phyloP scores from a whole-genome alignment of 768 basidiomycete genomes.

The Galerina sulciceps region DNA sequence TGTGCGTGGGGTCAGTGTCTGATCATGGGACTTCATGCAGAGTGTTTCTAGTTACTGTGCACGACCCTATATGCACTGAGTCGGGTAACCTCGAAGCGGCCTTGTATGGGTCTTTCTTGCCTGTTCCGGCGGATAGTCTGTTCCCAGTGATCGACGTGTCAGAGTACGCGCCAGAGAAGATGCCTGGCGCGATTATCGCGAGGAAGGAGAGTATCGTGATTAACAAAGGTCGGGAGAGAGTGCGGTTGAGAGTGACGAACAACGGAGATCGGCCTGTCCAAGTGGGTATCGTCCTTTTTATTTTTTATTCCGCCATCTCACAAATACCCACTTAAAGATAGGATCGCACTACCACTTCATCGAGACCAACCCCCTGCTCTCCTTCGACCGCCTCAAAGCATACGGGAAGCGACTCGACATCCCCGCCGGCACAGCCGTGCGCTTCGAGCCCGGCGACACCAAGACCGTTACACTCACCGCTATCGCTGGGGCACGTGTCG shows the following conservation, averaged over 20 bases:
- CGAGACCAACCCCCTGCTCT: conserved; percentile 82
- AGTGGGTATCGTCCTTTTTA: conserved; percentile 40
- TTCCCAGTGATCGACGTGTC: conserved; percentile 64
- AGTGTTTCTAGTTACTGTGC: conserved; percentile 96
- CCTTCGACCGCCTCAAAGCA: conserved; percentile 81
- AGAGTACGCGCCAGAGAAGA: conserved; percentile 54
- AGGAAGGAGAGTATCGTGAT: conserved; percentile 70
- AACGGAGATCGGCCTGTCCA: conserved; percentile 94
- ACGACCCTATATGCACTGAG: conserved; percentile 90
- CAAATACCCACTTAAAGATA: conserved; percentile 50
- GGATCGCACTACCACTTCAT: conserved; percentile 96
- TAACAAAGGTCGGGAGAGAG: conserved; percentile 73
- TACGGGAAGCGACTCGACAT: conserved; percentile 92
- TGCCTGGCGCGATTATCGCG: conserved; percentile 79
- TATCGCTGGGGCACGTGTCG: conserved; percentile 71
- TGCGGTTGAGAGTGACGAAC: conserved; percentile 82
- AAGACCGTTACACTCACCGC: conserved; percentile 84
- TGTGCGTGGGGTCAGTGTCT: background rate
- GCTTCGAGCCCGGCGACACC: conserved; percentile 92
- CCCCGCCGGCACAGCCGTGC: conserved; percentile 90
- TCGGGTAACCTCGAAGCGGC: conserved; percentile 80
- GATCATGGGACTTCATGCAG: conserved; percentile 33
- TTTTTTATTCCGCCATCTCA: conserved; percentile 3
- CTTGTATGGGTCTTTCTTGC: conserved; percentile 93
- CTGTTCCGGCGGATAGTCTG: conserved; percentile 63